Evolutionary conservation across 2,329 filamentous ascomycete species (phyloP), one percentile per base, ranked within the genome.

Genomic region (Calonectria crousiana): DNA sequence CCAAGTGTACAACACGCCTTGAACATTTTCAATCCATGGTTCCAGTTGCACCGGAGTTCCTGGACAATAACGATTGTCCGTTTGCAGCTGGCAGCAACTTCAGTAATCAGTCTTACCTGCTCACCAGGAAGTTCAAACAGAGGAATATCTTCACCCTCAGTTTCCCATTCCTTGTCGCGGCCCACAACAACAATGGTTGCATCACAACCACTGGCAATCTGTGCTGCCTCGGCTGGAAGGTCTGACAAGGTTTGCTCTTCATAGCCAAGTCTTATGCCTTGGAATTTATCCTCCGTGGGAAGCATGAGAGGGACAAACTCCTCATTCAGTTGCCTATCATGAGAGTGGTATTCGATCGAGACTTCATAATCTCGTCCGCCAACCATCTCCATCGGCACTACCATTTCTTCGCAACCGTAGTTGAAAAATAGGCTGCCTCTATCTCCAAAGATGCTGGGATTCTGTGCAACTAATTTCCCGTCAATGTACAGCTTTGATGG

Each of bases 81-180:
- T 23, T 41, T 41, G 56, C 56, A 60, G 8, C 11, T 13, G 23
- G 30, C 20, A 4, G 56, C 14, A 18, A 60, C 56, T 28, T 41
- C n/a, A 5, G 38, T 13, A 4, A 60, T 60, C n/a, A 60, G 23
- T 20, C 20, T 34, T 8, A 60, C 56, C 34, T 60, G 56, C 14
- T 60, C 56, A 14, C 56, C 34, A 20, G 56, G 56, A n/a, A 60
- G 56, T 14, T 60, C 34, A 41, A 60, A 60, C 2, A 60, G n/a
- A 10, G 56, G 56, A 41, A 60, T 41, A 8, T 60, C 56, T 28
- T 28, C n/a, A 20, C 56, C 56, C 23, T 60, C 56, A 2, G 56
- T 60, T 14, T 60, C 56, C 56, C 34, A 60, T 60, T 60, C 56
- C 56, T 60, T 60, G 34, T 60, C 56, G 34, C 56, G 56, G 9